Evolutionary conservation across 1,139 yeast species (phyloP), one percentile per base, ranked within the genome.

Genomic region (Magnusiomyces fungicola): DNA sequence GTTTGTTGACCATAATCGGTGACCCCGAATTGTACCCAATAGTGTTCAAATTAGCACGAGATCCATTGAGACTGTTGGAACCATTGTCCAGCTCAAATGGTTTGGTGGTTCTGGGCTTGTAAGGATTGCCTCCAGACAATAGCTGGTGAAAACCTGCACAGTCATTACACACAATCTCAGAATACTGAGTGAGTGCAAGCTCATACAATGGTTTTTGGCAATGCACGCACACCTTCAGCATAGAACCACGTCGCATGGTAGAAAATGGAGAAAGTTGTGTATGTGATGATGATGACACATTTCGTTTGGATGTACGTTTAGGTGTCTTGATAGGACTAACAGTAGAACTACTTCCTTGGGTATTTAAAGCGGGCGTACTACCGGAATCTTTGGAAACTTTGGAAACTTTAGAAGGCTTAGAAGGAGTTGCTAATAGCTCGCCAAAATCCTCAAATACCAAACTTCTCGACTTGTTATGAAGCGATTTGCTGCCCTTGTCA

Each of bases 141-240:
- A 38, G 4, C 25, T 48, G 50, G 16, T 44, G 50, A 22, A 48
- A 27, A 10, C 30, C 38, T 2, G 50, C 47, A 21, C 50, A 48
- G 38, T 45, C 45, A 12, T 44, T 44, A 22, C 50, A 48, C 3
- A 48, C 50, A 21, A 44, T 32, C 32, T 48, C 50, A 18, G 39
- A 23, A 32, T 40, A 48, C 33, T 30, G 36, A 4, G 47, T 44
- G 33, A 40, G 27, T 19, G 48, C 21, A 18, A 48, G 40, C 25
- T 48, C 50, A 6, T 33, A 38, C 3, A 48, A 18, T 1, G 36
- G 50, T 40, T 41, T 43, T 22, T 44, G 36, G 39, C 50, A 48
- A 16, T 48, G 50, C 14, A 40, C 45, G 18, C 50, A 48, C 3
- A 18, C 21, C 33, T 48, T 48, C 37, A 48, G 39, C 14, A 37